Conservation (phyloP, 192 early-diverging fungal species). For the Oehlia diaphana region DNA sequence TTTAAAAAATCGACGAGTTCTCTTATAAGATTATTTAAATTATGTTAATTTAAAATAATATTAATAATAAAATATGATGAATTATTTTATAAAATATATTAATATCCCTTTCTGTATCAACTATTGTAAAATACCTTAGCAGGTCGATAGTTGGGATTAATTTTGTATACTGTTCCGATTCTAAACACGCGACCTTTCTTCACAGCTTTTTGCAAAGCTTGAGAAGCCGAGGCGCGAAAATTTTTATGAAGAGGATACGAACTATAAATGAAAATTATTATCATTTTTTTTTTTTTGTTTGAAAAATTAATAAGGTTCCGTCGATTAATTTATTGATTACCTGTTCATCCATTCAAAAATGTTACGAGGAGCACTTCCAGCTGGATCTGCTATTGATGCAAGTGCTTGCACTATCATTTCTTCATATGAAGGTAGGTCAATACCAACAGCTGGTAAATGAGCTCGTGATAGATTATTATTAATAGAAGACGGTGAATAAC, state of each 20-base stretch:
- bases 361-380: constrained; percentile 43
- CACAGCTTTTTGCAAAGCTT: constrained; percentile 50
- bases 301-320: not conserved
- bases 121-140: constrained; percentile 34
- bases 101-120: not conserved
- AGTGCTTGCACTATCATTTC: constrained; percentile 56
- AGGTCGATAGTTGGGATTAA: constrained; percentile 47
- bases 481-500: not conserved
- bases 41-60: not conserved
- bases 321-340: constrained; percentile 25
- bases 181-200: constrained; percentile 49
- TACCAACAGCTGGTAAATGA: constrained; percentile 8
- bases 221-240: constrained; percentile 46
- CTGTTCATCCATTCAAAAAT: constrained; percentile 50
- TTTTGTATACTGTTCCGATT: constrained; percentile 45
- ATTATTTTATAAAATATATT: not conserved
- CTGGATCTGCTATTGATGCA: constrained; percentile 37
- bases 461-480: not conserved
- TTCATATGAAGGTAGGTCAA: constrained; percentile 49
- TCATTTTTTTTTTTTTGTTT: not conserved
- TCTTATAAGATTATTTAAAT: not conserved
- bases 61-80: not conserved
- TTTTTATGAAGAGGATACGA: constrained; percentile 47
- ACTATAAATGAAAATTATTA: constrained; percentile 24
- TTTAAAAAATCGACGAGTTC: not conserved